Evolutionary conservation across 192 early-diverging fungal species (phyloP).

Genomic region (Backusella sp.): DNA sequence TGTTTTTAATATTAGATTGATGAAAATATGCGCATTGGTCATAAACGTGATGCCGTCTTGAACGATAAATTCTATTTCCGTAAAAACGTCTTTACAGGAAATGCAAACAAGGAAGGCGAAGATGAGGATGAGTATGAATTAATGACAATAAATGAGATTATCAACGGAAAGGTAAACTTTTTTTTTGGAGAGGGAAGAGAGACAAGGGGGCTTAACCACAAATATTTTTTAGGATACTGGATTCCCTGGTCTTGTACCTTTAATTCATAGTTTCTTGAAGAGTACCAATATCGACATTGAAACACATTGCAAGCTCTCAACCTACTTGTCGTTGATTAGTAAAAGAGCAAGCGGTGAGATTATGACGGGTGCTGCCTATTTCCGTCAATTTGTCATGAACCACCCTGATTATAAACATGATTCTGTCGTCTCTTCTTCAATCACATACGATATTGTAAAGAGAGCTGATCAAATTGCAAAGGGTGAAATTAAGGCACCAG

Average conservation of each 20-base stretch:
- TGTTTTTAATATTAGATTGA: constrained; percentile 61
- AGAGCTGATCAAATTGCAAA: constrained; percentile 54
- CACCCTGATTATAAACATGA: constrained; percentile 91
- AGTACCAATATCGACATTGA: constrained; percentile 63
- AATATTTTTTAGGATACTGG: constrained; percentile 32
- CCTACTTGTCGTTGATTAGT: constrained; percentile 78
- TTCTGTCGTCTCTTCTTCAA: constrained; percentile 79
- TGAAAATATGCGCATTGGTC: constrained; percentile 89
- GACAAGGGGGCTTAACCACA: not conserved
- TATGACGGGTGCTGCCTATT: constrained; percentile 88
- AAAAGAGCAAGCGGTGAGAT: constrained; percentile 79
- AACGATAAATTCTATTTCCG: constrained; percentile 90
- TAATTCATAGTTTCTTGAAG: constrained; percentile 86
- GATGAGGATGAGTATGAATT: constrained; percentile 53
- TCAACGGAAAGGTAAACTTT: constrained; percentile 44
- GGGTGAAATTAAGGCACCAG: constrained; percentile 47
- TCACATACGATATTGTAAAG: constrained; percentile 86
- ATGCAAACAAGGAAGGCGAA: constrained; percentile 21
- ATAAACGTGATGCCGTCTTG: constrained; percentile 79
- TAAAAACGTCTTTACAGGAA: constrained; percentile 67
- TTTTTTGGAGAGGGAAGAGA: not conserved
- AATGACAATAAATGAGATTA: constrained; percentile 89
- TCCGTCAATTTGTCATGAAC: constrained; percentile 80
- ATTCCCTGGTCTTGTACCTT: constrained; percentile 81
- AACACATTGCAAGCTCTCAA: constrained; percentile 67